phyloP scores from a whole-genome alignment of 352 stramenopile species.

The Phytopythium montanum region DNA sequence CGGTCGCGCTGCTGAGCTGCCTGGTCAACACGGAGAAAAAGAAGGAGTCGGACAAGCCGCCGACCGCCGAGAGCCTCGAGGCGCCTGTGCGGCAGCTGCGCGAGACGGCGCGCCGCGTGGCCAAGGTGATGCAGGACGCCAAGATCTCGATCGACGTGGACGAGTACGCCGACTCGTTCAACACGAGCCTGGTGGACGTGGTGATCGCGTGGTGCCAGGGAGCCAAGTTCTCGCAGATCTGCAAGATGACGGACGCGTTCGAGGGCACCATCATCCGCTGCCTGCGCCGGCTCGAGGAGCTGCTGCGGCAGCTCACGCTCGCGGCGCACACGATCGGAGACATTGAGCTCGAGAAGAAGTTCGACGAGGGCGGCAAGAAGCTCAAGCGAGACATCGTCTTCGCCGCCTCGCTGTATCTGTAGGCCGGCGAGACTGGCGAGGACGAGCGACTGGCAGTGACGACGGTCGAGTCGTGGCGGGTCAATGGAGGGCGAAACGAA shows the following conservation, averaged over 20 bases:
- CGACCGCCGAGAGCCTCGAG: constrained; percentile 78
- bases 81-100: constrained; percentile 92
- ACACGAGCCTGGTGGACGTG: constrained; percentile 97
- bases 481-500: too few species aligned
- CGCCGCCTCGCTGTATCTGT: constrained; percentile 98
- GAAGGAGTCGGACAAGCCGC: constrained; percentile 84
- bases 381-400: constrained; percentile 99
- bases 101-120: constrained; percentile 91
- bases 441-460: not conserved
- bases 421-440: constrained; percentile 10
- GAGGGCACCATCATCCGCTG: constrained; percentile 98
- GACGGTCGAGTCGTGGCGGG: not conserved
- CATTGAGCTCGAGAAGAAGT: constrained; percentile 96
- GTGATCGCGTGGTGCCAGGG: constrained; percentile 97
- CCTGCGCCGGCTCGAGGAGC: constrained; percentile 96
- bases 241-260: constrained; percentile 97
- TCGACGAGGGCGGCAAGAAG: constrained; percentile 95
- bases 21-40: constrained; percentile 96
- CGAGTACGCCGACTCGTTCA: constrained; percentile 97
- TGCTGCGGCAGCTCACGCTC: constrained; percentile 95
- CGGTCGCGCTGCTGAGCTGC: constrained; percentile 94
- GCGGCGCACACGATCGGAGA: constrained; percentile 98
- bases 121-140: constrained; percentile 88
- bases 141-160: constrained; percentile 96
- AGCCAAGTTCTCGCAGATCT: constrained; percentile 98